A percentile compares a stretch with the other conserved stretches of the same genome.
phyloP scores from a whole-genome alignment of 2,329 filamentous ascomycete species.

The Microsporum ferrugineum region DNA sequence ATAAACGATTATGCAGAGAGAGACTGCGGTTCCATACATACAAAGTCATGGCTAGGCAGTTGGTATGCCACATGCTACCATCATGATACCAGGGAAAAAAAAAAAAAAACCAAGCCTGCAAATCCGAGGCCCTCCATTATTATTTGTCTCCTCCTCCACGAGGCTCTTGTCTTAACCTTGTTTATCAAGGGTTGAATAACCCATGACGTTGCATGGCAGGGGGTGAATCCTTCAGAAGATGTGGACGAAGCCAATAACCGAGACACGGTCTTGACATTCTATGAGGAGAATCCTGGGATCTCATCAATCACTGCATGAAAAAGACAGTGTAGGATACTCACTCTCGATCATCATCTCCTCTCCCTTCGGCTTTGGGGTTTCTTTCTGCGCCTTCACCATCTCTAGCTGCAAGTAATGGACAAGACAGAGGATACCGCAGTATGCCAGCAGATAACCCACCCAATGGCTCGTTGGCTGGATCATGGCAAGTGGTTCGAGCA shows the following conservation, averaged over 20 bases:
- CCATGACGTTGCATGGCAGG: neutral
- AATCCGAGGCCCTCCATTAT: neutral
- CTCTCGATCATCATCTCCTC: neutral
- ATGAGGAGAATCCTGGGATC: neutral
- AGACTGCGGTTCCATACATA: neutral
- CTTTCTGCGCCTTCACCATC: neutral
- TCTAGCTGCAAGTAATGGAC: neutral
- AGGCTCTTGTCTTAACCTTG: neutral
- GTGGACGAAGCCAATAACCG: neutral
- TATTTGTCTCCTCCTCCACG: neutral
- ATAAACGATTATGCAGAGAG: no score
- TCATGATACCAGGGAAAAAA: neutral
- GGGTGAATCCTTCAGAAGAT: neutral
- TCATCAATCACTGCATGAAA: neutral
- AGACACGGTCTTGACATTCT: neutral
- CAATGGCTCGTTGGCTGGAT: neutral
- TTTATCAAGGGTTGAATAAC: neutral
- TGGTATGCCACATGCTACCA: neutral
- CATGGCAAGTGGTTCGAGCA: neutral
- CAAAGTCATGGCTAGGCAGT: neutral
- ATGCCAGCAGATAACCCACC: neutral
- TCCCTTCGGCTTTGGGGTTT: neutral
- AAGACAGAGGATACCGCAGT: neutral
- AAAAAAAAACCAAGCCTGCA: neutral
- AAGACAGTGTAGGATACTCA: neutral